Percentiles rank a stretch among this genome's conserved stretches.
Conservation (phyloP, 768 basidiomycete genomes). For the Russula vinacea region DNA sequence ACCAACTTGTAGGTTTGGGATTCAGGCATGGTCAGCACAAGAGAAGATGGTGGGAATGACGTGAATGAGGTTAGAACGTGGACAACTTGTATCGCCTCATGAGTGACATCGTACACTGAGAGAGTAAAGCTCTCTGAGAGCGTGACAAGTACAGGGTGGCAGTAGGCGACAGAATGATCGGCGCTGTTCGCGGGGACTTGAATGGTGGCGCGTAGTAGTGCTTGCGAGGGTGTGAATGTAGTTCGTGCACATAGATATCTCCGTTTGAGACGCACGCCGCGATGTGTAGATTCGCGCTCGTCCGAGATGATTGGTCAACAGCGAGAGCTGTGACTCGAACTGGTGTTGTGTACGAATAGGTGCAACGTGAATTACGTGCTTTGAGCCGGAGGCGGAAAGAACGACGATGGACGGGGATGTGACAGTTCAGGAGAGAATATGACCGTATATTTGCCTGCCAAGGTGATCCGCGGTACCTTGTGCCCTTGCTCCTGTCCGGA, state of each 20-base stretch:
- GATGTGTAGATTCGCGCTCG: constrained; percentile 43
- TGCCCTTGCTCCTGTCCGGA: constrained; percentile 13
- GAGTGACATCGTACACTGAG: constrained; percentile 66
- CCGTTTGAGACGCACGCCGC: constrained; percentile 65
- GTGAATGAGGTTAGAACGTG: constrained; percentile 76
- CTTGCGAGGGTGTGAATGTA: constrained; percentile 45
- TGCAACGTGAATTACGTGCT: constrained; percentile 45
- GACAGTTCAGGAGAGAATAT: constrained; percentile 36
- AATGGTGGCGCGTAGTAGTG: constrained; percentile 48
- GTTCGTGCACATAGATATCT: constrained; percentile 57
- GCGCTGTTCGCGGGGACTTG: constrained; percentile 41
- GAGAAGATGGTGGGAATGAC: constrained; percentile 72
- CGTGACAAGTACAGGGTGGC: constrained; percentile 73
- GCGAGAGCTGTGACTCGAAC: constrained; percentile 61
- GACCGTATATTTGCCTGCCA: constrained; percentile 26
- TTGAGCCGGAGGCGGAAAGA: constrained; percentile 37
- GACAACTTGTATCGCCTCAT: constrained; percentile 47
- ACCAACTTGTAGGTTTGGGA: constrained; percentile 64
- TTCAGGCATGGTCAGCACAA: constrained; percentile 69
- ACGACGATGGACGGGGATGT: constrained; percentile 59
- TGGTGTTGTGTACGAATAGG: constrained; percentile 37
- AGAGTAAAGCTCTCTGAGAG: constrained; percentile 65
- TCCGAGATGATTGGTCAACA: constrained; percentile 70
- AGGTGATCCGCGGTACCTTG: constrained; percentile 25
- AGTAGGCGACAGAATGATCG: constrained; percentile 67